These are phyloP conservation scores for Botrytis byssoidea DNA, from an alignment of 2,329 filamentous ascomycete species.

Conservation along the genomic window DNA sequence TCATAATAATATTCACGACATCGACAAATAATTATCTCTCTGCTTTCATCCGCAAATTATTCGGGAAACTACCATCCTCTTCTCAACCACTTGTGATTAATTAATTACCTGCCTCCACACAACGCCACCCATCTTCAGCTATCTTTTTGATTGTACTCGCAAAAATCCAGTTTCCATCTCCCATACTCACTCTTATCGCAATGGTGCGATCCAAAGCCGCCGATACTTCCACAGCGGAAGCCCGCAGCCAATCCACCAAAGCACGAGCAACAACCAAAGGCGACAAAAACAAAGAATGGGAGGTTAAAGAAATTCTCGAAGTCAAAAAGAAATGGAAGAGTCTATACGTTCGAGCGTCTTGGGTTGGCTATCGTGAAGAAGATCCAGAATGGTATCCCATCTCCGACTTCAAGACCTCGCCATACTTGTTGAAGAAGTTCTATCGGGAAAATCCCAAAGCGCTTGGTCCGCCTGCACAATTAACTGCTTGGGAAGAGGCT, in stretches of 20 bases:
- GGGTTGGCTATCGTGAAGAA: background rate
- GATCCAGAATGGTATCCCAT: background rate
- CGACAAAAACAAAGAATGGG: background rate
- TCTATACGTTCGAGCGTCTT: background rate
- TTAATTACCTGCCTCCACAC: background rate
- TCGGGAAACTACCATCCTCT: background rate
- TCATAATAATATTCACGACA: background rate
- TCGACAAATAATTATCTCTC: background rate
- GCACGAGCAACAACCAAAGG: background rate
- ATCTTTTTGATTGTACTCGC: background rate
- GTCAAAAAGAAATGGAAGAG: background rate
- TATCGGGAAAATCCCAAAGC: background rate
- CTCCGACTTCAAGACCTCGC: background rate
- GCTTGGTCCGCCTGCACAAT: background rate
- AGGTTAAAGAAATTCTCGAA: background rate
- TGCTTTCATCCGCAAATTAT: background rate
- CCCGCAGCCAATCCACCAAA: background rate
- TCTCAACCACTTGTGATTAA: too few species aligned
- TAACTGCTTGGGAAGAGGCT: background rate
- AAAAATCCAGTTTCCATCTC: background rate
- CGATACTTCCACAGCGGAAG: background rate
- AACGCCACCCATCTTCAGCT: background rate
- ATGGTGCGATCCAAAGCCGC: background rate
- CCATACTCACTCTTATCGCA: background rate
- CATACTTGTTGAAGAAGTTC: background rate